Evolutionary conservation across 495 filamentous ascomycete genomes (phyloP), one percentile per base, ranked within the genome.

Genomic region (Trichocladium uniseriatum): DNA sequence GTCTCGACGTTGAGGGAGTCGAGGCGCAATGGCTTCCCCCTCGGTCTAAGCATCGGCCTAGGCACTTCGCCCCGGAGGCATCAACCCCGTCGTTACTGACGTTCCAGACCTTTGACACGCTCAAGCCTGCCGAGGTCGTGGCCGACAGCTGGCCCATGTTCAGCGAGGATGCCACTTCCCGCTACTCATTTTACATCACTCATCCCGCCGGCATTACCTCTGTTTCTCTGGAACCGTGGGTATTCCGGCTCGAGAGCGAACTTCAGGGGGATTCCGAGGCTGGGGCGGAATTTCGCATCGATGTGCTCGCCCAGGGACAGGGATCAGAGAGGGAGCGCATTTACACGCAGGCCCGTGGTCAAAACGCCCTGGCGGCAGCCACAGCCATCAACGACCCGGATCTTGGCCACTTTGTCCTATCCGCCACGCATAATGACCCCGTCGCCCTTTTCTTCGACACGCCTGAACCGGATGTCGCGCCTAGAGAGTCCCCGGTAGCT

Each of bases 21-120:
- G 80, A 90, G 62, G 89, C 83, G 8, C 80, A 88, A 58, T 95
- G 89, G 89, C 76, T 94, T 9, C 87, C 87, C 2, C 80, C 71
- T 15, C 64, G 63, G 19, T 56, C 64, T 53, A 77, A 65, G 58
- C 70, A 53, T 55, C 72, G 61, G 66, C 65, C 56, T 15, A 64
- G 62, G n/a, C 52, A 51, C 3, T 54, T 62, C 13, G 13, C 40
- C 18, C 61, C 63, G 14, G 34, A 59, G 6, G n/a, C 49, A 11
- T 58, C 56, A 7, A 39, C 63, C 0, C 69, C 68, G 6, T 62
- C 66, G 1, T 56, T 78, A 5, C 60, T 78, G 13, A 73, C 70
- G 1, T 77, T 77, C 56, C 73, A 78, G 29, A 73, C 69, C 21
- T 65, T 89, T 38, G 82, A 87, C 56, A 86, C 80, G 1, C 57